Evolutionary conservation across 306 rosid species (phyloP), one percentile per base, ranked within the genome.

Genomic region (Quercus gilva): DNA sequence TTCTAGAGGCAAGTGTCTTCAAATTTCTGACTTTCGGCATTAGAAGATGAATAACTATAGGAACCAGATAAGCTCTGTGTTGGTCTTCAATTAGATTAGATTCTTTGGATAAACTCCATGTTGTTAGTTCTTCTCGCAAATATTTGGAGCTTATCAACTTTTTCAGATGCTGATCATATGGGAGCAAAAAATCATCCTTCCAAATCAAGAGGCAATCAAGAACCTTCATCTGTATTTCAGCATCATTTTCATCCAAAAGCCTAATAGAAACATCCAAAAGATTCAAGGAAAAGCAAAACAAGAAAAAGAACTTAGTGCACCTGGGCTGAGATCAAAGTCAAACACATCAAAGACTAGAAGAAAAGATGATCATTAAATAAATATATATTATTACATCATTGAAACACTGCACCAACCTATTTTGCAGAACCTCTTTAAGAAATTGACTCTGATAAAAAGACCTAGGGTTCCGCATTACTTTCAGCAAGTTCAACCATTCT

Each of bases 401-500:
- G 31, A 67, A 83, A 43, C 49, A 53, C 69, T 69, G 71, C 26
- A 79, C 84, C 76, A 75, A 95, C 99, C 99, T 95, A 74, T 84
- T 86, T 84, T 87, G 91, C 84, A 95, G 80, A 80, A 92, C 90
- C 65, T 90, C 94, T 83, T 90, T 91, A 76, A 95, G 87, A 83
- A 90, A 91, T 67, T 89, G 92, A 84, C 89, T 84, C 56, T 68
- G 68, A 83, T 85, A 79, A 69, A 85, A 86, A 55, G 95, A 89
- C 86, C 85, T 90, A 55, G 90, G 88, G 75, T 92, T 91, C 77
- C 86, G 87, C 94, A 89, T 91, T 80, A 83, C 77, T 81, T 81
- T 92, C 90, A 95, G 89, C 87, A 95, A 85, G 87, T 88, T 95
- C 65, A 95, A 85, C 99, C 99, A 95, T 82, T 95, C 99, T 80